These are phyloP conservation scores for Agaricus subrufescens DNA, from an alignment of 768 basidiomycete species.

Conservation along the genomic window DNA sequence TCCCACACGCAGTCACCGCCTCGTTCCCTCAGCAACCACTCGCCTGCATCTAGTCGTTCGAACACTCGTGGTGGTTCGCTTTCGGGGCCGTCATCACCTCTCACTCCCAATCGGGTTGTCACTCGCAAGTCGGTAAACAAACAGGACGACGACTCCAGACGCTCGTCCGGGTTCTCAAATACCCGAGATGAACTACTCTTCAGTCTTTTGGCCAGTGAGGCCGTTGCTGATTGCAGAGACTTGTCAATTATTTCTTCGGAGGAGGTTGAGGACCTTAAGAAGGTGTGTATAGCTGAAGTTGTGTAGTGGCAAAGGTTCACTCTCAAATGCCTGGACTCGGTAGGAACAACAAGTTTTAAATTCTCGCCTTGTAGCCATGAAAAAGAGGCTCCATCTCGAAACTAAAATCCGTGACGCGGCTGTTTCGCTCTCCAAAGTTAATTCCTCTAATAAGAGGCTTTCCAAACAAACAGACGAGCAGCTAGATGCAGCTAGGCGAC, in stretches of 20 bases:
- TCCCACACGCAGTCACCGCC: slow-evolving; percentile 1
- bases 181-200: slow-evolving; percentile 83
- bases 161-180: slow-evolving; percentile 41
- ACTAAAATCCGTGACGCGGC: slow-evolving; percentile 89
- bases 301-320: neutral
- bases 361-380: slow-evolving; percentile 59
- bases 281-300: slow-evolving; percentile 26
- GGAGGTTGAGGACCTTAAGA: slow-evolving; percentile 48
- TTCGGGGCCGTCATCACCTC: slow-evolving; percentile 22
- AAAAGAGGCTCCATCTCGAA: slow-evolving; percentile 74
- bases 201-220: slow-evolving; percentile 89
- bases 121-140: slow-evolving; percentile 29
- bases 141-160: slow-evolving; percentile 34
- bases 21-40: neutral
- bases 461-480: slow-evolving; percentile 69
- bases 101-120: slow-evolving; percentile 25
- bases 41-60: slow-evolving; percentile 1
- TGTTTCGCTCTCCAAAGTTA: slow-evolving; percentile 65
- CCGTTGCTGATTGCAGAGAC: slow-evolving; percentile 85
- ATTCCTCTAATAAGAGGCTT: slow-evolving; percentile 50
- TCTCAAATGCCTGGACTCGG: neutral
- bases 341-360: slow-evolving; percentile 75
- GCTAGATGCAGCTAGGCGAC: slow-evolving; percentile 66
- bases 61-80: slow-evolving; percentile 1
- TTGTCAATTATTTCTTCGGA: slow-evolving; percentile 66